phyloP scores from a whole-genome alignment of 1,139 yeast species.

The Candida labiduridarum region DNA sequence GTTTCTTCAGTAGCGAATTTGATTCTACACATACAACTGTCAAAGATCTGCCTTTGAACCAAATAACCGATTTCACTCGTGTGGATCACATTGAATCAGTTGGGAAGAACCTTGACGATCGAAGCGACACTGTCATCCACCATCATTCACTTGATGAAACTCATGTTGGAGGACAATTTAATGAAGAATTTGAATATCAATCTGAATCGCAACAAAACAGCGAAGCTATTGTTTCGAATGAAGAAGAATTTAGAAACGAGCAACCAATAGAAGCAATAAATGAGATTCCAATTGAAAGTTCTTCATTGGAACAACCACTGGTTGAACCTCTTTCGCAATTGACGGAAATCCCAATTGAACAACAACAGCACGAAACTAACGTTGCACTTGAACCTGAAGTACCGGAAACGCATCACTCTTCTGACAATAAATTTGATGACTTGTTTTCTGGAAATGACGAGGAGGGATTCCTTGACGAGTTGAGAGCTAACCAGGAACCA shows the following conservation, averaged over 20 bases:
- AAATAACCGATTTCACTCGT: neutral
- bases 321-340: neutral
- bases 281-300: neutral
- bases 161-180: neutral
- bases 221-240: neutral
- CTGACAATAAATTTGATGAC: constrained; percentile 1
- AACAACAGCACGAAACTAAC: neutral
- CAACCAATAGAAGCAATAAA: neutral
- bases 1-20: constrained; percentile 3
- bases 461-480: constrained; percentile 8
- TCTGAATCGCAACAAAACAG: neutral
- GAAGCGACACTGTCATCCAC: no score
- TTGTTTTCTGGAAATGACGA: constrained; percentile 1
- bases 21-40: neutral
- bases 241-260: neutral
- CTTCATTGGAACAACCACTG: neutral
- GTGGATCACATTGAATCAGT: constrained; percentile 3
- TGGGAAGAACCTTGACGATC: neutral
- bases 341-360: neutral
- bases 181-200: neutral
- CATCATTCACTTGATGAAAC: neutral
- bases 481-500: neutral
- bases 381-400: neutral
- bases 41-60: neutral
- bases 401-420: neutral